Conservation (phyloP, 1,284 basidiomycete species). For the Wallemia mellicola region DNA sequence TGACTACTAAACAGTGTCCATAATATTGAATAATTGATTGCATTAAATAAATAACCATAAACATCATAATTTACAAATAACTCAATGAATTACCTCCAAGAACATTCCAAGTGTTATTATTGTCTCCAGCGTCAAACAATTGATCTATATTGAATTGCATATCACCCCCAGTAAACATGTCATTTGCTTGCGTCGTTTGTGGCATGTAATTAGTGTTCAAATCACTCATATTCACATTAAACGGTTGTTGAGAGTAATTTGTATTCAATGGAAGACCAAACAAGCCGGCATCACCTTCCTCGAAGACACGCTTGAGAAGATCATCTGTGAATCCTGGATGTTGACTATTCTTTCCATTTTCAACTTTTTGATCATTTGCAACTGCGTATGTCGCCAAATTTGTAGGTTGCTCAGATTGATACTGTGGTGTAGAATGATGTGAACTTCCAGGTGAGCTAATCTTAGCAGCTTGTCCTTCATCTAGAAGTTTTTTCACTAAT, state of each 20-base stretch:
- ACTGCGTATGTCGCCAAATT: neutral
- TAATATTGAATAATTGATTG: too few species aligned
- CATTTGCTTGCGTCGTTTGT: neutral
- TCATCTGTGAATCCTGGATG: neutral
- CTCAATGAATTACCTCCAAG: neutral
- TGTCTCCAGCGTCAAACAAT: neutral
- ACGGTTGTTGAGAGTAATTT: neutral
- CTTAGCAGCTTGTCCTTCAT: neutral
- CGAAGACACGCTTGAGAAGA: neutral
- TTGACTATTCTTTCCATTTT: neutral
- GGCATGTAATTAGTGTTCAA: neutral
- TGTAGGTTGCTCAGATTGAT: neutral
- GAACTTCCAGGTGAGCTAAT: neutral
- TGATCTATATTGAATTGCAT: neutral
- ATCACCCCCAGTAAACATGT: neutral
- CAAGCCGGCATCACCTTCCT: neutral
- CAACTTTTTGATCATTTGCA: neutral
- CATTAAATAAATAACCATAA: too few species aligned
- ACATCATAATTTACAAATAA: neutral
- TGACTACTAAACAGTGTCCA: too few species aligned
- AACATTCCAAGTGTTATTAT: neutral
- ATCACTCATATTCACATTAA: neutral
- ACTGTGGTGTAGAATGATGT: neutral
- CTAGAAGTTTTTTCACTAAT: neutral
- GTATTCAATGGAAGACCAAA: neutral